These are phyloP conservation scores for Closterium sp. DNA, from an alignment of 139 green algal species.

Conservation along the genomic window DNA sequence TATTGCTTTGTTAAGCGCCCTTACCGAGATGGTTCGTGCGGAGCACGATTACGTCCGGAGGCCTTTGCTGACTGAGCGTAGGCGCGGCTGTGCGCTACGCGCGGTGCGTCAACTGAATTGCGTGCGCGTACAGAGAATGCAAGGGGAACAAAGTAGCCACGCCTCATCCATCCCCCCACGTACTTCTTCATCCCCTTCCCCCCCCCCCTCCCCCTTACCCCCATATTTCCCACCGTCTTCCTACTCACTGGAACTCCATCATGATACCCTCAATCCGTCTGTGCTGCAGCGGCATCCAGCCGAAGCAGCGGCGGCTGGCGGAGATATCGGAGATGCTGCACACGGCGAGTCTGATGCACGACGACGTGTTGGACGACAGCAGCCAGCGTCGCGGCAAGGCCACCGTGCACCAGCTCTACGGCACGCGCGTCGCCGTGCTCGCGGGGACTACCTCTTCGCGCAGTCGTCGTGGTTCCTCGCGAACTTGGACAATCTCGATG, in stretches of 20 bases:
- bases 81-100: too few relatives aligned
- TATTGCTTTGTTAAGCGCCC: too few relatives aligned
- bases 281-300: conserved; percentile 77
- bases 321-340: conserved; percentile 99
- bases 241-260: neutral
- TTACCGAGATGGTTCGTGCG: too few relatives aligned
- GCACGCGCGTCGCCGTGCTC: conserved; percentile 91
- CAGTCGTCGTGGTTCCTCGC: conserved; percentile 97
- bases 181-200: neutral
- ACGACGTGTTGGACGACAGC: conserved; percentile 98
- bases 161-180: neutral
- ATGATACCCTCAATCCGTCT: neutral
- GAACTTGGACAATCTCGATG: conserved; percentile 97
- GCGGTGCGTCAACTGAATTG: too few relatives aligned
- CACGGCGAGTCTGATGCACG: conserved; percentile 95
- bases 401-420: conserved; percentile 94
- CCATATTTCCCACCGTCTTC: too few relatives aligned
- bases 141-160: too few relatives aligned
- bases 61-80: too few relatives aligned
- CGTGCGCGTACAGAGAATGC: too few relatives aligned
- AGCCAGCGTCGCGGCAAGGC: conserved; percentile 73
- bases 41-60: too few relatives aligned
- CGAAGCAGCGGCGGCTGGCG: conserved; percentile 83
- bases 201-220: neutral
- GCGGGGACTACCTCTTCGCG: conserved; percentile 97